Evolutionary conservation across 2,329 filamentous ascomycete species (phyloP), one percentile per base, ranked within the genome.

Genomic region (Cladophialophora yegresii): DNA sequence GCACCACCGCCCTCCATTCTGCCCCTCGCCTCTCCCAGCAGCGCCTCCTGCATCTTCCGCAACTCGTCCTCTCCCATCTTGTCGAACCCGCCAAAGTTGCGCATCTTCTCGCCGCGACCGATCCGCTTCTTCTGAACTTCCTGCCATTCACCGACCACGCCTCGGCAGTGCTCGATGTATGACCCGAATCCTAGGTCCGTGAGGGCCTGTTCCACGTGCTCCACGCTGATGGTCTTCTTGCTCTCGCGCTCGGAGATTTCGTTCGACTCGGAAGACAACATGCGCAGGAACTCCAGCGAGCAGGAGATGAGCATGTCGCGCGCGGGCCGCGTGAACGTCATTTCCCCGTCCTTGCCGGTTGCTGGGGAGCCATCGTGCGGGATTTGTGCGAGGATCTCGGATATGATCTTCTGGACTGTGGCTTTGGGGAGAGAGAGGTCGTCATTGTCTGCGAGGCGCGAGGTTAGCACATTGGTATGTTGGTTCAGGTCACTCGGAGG

Each of bases 221-320:
- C 95, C 77, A 92, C 96, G 12, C 93, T 93, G 72, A 99, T 99
- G 3, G 95, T 99, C 84, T 99, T 99, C 82, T 99, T 99, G 56
- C 93, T 92, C 74, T 99, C 95, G 78, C 96, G 96, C 77, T 99
- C 95, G 12, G 93, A 96, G 69, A 99, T 99, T 73, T 99, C 95
- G 78, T 99, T 99, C 67, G 95, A 95, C 80, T 99, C 93, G 54
- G 92, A 96, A n/a, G 93, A 97, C 72, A 99, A 90, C 73, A 99
- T 86, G 20, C 95, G 98, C 77, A 99, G 97, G 78, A 99, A 99
- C 78, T 99, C 95, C 73, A 99, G 93, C 75, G 95, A 99, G 81
- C 95, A 98, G 81, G 98, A 95, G 73, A 99, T 99, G 58, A 99
- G 84, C 2, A 98, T 84, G 75, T 99, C 95, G 65, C 95, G 89